Conservation (phyloP, 2,329 filamentous ascomycete species). For the Beauveria sp. region DNA sequence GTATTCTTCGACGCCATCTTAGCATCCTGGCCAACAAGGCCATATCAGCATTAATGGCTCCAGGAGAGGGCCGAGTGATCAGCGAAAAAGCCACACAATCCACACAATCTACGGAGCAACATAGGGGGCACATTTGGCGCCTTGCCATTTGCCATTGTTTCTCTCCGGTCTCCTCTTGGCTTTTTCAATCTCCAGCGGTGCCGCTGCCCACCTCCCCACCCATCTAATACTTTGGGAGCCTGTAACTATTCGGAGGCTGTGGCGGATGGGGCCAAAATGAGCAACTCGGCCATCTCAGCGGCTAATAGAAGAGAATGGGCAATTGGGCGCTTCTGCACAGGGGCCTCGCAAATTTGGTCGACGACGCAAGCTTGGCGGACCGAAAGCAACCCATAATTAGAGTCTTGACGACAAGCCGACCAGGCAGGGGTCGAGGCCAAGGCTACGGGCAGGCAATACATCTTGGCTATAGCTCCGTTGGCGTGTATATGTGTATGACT, state of each 20-base stretch:
- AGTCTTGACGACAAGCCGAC: no score
- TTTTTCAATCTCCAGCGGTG: background rate
- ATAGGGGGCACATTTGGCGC: background rate
- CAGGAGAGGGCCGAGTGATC: background rate
- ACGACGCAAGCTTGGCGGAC: no score
- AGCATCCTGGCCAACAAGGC: no score
- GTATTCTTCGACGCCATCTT: no score
- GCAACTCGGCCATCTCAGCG: background rate
- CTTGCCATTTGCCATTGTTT: no score
- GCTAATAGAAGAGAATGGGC: background rate
- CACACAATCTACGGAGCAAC: background rate
- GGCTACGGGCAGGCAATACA: background rate
- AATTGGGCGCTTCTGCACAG: background rate
- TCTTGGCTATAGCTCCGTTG: conserved; percentile 6
- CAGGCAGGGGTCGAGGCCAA: background rate
- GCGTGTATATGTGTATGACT: background rate
- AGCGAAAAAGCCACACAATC: background rate
- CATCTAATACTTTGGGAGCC: background rate
- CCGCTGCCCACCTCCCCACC: background rate
- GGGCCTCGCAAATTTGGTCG: background rate
- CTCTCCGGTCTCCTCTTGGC: background rate
- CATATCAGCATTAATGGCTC: no score
- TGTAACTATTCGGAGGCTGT: no score
- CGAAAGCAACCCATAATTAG: no score
- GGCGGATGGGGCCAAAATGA: no score